These are phyloP conservation scores for Termitomyces sp. DNA, from an alignment of 768 basidiomycete species.

Conservation along the genomic window DNA sequence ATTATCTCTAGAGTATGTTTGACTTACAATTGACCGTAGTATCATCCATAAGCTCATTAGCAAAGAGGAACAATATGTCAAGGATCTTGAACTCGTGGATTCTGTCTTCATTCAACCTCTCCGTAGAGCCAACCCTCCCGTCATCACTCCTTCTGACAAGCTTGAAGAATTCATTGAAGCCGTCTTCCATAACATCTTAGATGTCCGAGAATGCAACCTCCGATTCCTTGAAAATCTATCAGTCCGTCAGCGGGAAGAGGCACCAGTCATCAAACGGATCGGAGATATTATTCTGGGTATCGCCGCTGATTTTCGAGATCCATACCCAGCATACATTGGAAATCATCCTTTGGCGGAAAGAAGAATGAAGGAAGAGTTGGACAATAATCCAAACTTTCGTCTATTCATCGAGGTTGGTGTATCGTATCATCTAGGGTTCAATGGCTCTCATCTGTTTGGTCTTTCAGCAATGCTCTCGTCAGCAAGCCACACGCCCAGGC, in stretches of 20 bases:
- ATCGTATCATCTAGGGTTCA: background rate
- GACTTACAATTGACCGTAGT: constrained; percentile 21
- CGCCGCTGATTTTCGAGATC: constrained; percentile 79
- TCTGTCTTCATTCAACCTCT: constrained; percentile 53
- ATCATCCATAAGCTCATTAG: constrained; percentile 87
- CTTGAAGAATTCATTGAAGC: constrained; percentile 82
- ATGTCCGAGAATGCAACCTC: constrained; percentile 75
- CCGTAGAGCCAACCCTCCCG: constrained; percentile 33
- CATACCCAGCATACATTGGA: constrained; percentile 84
- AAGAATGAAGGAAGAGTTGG: constrained; percentile 79
- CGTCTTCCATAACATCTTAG: constrained; percentile 84
- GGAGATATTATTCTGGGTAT: constrained; percentile 87
- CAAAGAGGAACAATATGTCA: constrained; percentile 86
- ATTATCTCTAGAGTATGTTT: background rate
- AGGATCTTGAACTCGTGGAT: constrained; percentile 83
- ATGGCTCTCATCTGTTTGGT: background rate
- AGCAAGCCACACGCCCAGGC: constrained; percentile 32
- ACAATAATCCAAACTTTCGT: constrained; percentile 76
- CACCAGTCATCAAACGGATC: constrained; percentile 74
- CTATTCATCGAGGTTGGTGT: constrained; percentile 75
- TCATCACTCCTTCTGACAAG: constrained; percentile 41
- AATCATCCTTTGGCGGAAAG: constrained; percentile 84
- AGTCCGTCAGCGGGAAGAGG: constrained; percentile 82
- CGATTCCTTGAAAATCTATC: constrained; percentile 79
- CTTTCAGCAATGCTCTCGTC: constrained; percentile 37